A percentile compares a stretch with the other conserved stretches of the same genome.
phyloP scores from a whole-genome alignment of 805 yeast species.

The Scheffersomyces amazonensis region DNA sequence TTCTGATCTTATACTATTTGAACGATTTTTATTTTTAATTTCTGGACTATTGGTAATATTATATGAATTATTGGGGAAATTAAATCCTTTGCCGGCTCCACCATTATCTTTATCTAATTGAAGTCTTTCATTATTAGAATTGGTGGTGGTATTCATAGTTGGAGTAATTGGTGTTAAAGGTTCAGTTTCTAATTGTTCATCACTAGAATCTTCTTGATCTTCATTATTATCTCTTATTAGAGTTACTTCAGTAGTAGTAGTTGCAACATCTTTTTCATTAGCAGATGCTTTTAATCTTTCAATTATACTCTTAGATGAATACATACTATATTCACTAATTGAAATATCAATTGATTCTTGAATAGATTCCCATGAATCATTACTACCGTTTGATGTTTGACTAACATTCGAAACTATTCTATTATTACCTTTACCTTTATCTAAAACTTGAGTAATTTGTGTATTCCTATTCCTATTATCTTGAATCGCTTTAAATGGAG shows the following conservation, averaged over 20 bases:
- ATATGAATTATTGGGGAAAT: conserved; percentile 32
- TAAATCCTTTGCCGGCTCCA: conserved; percentile 34
- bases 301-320: background rate
- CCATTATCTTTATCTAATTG: conserved; percentile 24
- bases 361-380: conserved; percentile 25
- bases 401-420: background rate
- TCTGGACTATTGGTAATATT: conserved; percentile 32
- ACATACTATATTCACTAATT: background rate
- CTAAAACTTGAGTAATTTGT: no score
- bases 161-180: background rate
- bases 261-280: conserved; percentile 2
- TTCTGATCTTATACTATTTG: conserved; percentile 11
- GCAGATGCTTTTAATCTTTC: background rate
- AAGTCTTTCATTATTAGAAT: background rate
- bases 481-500: background rate
- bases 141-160: background rate
- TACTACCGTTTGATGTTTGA: conserved; percentile 2
- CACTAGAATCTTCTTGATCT: background rate
- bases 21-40: conserved; percentile 10
- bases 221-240: conserved; percentile 6
- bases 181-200: background rate
- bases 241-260: conserved; percentile 10
- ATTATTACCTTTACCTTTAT: no score
- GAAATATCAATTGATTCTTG: conserved; percentile 23
- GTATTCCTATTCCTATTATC: no score